Percentiles rank a stretch among this genome's conserved stretches.
phyloP scores from a whole-genome alignment of 139 green algal species.

The Chlorella sp. region DNA sequence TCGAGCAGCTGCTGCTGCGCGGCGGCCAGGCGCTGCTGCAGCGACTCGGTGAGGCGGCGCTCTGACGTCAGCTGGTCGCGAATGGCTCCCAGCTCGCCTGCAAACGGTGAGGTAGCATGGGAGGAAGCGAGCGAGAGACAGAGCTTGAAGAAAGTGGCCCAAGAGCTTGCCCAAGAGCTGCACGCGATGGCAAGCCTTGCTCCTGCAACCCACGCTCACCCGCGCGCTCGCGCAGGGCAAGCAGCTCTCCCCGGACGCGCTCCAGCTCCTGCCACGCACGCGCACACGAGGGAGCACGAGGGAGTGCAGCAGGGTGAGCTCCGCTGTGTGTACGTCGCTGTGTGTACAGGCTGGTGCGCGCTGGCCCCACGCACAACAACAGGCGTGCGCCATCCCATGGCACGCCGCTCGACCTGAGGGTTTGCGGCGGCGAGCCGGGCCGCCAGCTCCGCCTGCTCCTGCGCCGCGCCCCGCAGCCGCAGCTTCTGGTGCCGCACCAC shows the following conservation, averaged over 20 bases:
- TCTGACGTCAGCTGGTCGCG: constrained; percentile 29
- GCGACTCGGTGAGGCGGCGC: constrained; percentile 20
- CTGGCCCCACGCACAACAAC: background rate
- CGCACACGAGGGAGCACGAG: background rate
- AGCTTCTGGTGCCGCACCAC: constrained; percentile 47
- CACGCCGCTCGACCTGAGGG: constrained; percentile 23
- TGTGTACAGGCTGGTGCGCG: background rate
- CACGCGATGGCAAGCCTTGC: too few relatives aligned
- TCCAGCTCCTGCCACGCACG: constrained; percentile 25
- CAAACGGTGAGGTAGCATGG: too few relatives aligned
- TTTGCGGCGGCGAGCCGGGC: constrained; percentile 28
- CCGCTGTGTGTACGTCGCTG: background rate
- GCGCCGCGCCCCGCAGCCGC: constrained; percentile 25
- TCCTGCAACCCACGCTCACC: too few relatives aligned
- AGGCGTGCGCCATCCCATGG: background rate
- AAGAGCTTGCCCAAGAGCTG: too few relatives aligned
- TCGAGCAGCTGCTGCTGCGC: constrained; percentile 34
- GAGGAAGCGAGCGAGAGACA: too few relatives aligned
- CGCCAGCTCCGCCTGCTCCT: constrained; percentile 26
- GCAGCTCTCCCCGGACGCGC: constrained; percentile 31
- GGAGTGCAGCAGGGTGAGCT: background rate
- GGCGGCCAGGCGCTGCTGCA: constrained; percentile 33
- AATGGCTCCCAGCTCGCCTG: constrained; percentile 23
- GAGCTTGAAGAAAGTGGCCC: too few relatives aligned
- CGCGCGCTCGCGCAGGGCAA: constrained; percentile 26